Conservation (phyloP, 2,329 filamentous ascomycete species). For the Fusarium sp. region DNA sequence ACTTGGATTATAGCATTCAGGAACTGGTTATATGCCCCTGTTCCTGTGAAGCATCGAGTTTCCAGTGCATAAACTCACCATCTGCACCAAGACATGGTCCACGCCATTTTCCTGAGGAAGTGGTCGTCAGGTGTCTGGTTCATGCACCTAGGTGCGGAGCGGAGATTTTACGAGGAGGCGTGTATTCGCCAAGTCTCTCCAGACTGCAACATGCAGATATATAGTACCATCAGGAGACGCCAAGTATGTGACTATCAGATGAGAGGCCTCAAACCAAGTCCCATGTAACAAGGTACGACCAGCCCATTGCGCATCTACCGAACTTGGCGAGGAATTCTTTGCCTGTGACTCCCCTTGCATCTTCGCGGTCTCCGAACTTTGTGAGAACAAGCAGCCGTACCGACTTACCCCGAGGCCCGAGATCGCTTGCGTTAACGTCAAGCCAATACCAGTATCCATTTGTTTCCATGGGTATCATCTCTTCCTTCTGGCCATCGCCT, state of each 20-base stretch:
- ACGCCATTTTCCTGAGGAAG: background rate
- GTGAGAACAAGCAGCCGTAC: conserved; percentile 71
- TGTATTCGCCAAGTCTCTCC: conserved; percentile 4
- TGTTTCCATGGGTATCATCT: conserved; percentile 76
- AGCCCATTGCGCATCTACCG: conserved; percentile 56
- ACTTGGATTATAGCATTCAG: background rate
- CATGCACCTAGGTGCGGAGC: conserved; percentile 14
- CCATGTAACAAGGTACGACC: conserved; percentile 59
- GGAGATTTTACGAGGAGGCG: conserved; percentile 5
- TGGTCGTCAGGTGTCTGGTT: background rate
- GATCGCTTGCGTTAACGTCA: conserved; percentile 72
- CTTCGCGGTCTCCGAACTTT: conserved; percentile 56
- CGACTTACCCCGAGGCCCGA: conserved; percentile 76
- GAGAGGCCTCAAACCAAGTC: conserved; percentile 53
- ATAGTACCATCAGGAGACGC: background rate
- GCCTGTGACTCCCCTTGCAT: conserved; percentile 59
- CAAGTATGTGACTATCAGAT: conserved; percentile 12
- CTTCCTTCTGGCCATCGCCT: conserved; percentile 71
- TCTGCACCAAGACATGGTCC: background rate
- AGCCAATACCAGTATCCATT: conserved; percentile 84
- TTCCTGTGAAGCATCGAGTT: background rate
- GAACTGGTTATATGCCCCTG: background rate
- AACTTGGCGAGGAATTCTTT: conserved; percentile 56
- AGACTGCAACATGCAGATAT: background rate
- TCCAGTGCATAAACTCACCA: background rate